A percentile compares a stretch with the other conserved stretches of the same genome.
Conservation (phyloP, 495 filamentous ascomycete species). For the Neurospora sp. region DNA sequence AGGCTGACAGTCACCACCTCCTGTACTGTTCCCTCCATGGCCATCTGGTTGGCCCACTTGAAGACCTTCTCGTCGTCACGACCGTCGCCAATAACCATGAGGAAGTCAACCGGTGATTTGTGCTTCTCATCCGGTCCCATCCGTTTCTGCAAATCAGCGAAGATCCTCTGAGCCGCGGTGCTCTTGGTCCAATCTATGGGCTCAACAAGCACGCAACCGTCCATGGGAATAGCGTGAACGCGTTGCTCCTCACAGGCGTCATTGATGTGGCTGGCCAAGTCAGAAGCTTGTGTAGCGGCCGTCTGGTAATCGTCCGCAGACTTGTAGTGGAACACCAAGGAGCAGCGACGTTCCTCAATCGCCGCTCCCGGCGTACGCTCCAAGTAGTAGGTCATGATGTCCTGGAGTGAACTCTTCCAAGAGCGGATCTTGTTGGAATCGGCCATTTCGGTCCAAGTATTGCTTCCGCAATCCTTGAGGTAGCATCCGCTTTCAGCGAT, state of each 20-base stretch:
- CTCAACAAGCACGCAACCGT: constrained; percentile 70
- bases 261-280: constrained; percentile 87
- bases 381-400: constrained; percentile 76
- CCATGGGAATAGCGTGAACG: constrained; percentile 74
- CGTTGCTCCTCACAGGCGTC: constrained; percentile 74
- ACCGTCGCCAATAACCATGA: constrained; percentile 78
- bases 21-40: constrained; percentile 28
- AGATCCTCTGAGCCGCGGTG: constrained; percentile 63
- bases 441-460: constrained; percentile 63
- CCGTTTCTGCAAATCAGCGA: constrained; percentile 43
- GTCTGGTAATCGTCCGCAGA: constrained; percentile 63
- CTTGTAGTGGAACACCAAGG: constrained; percentile 78
- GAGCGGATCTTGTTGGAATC: constrained; percentile 51
- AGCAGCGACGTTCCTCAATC: constrained; percentile 80
- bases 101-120: constrained; percentile 58
- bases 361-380: constrained; percentile 78
- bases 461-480: constrained; percentile 55
- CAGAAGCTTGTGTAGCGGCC: constrained; percentile 67
- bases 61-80: constrained; percentile 89
- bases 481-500: constrained; percentile 94
- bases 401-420: constrained; percentile 70
- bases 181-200: constrained; percentile 72
- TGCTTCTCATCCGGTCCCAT: constrained; percentile 27
- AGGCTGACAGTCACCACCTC: constrained; percentile 74
- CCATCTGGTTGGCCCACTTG: constrained; percentile 78